phyloP scores from a whole-genome alignment of 139 green algal genomes.

The Coelastrella sp. region DNA sequence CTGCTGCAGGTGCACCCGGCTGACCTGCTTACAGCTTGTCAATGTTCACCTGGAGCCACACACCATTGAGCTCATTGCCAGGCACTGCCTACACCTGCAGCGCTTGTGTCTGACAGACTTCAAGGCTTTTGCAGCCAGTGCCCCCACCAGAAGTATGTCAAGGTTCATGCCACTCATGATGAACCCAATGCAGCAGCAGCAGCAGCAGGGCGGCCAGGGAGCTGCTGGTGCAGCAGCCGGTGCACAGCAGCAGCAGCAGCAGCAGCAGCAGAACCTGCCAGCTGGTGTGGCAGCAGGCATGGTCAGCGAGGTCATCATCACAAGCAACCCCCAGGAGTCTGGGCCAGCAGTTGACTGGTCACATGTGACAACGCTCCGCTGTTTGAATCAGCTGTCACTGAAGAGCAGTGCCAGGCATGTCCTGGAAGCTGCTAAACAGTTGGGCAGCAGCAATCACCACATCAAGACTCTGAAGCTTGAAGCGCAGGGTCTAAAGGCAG shows the following conservation, averaged over 20 bases:
- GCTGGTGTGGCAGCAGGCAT: not conserved
- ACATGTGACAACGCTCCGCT: not conserved
- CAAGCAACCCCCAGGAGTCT: not conserved
- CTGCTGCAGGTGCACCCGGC: slow-evolving; percentile 7
- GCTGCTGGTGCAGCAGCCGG: slow-evolving; percentile 13
- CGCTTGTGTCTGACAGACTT: slow-evolving; percentile 22
- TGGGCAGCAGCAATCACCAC: not conserved
- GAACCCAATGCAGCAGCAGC: not conserved
- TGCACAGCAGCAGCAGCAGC: not conserved
- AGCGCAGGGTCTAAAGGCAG: not conserved
- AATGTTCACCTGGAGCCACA: slow-evolving; percentile 24
- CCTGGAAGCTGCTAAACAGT: not conserved
- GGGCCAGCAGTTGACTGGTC: not conserved
- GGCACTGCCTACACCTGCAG: slow-evolving; percentile 22
- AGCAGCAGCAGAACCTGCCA: slow-evolving; percentile 18
- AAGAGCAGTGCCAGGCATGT: slow-evolving; percentile 5
- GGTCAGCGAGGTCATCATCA: not conserved
- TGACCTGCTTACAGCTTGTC: slow-evolving; percentile 27
- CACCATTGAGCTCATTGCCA: not conserved
- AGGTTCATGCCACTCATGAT: not conserved
- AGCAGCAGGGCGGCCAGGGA: not conserved
- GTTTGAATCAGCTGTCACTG: slow-evolving; percentile 13
- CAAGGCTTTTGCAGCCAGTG: not conserved
- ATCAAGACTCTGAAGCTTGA: slow-evolving; percentile 41
- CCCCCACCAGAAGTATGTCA: not conserved